Conservation (phyloP, 495 filamentous ascomycete species). For the Cairneyella variabilis region DNA sequence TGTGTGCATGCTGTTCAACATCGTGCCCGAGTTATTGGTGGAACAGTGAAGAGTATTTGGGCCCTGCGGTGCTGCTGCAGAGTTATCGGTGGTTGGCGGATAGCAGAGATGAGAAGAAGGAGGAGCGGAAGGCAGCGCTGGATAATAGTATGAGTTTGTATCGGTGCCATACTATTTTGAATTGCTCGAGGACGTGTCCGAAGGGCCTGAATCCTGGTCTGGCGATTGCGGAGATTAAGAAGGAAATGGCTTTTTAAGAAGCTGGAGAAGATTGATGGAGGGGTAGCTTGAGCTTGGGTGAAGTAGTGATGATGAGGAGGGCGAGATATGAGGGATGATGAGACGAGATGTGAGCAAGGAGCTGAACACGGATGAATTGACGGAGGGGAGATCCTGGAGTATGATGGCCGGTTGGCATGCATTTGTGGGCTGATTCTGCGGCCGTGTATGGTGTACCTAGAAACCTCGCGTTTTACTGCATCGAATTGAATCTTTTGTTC, state of each 20-base stretch:
- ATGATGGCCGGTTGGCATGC: not conserved
- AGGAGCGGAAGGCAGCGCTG: conserved; percentile 80
- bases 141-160: conserved; percentile 99
- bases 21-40: conserved; percentile 99
- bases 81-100: conserved; percentile 96
- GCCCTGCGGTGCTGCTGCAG: conserved; percentile 91
- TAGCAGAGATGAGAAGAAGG: conserved; percentile 82
- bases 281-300: not conserved
- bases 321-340: not conserved
- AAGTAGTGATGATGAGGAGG: not conserved
- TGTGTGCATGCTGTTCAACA: conserved; percentile 98
- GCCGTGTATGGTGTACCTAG: conserved; percentile 10
- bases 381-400: not conserved
- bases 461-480: not conserved
- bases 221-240: conserved; percentile 98
- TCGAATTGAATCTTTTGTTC: not conserved
- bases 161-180: conserved; percentile 98
- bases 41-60: conserved; percentile 98
- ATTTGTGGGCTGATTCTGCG: conserved; percentile 10
- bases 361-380: not conserved
- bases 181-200: conserved; percentile 94
- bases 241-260: conserved; percentile 74
- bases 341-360: not conserved
- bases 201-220: conserved; percentile 95
- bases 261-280: not conserved